These are phyloP conservation scores for Alternaria sp. DNA, from an alignment of 2,329 filamentous ascomycete species.

Conservation along the genomic window DNA sequence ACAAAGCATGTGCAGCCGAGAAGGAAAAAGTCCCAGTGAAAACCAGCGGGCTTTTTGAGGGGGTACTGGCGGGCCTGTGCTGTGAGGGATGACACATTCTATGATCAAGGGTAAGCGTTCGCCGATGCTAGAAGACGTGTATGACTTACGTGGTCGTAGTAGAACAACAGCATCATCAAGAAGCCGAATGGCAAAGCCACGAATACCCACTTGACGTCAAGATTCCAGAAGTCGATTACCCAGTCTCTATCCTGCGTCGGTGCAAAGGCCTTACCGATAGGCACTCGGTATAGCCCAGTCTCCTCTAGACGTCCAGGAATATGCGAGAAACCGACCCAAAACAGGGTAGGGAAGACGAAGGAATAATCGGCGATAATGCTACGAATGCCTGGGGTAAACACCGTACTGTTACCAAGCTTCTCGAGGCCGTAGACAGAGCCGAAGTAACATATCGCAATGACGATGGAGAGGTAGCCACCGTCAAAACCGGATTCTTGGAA, in stretches of 20 bases:
- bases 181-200: slow-evolving; percentile 61
- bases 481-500: slow-evolving; percentile 51
- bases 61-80: slow-evolving; percentile 61
- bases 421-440: slow-evolving; percentile 59
- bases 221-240: slow-evolving; percentile 61
- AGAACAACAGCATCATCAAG: slow-evolving; percentile 62
- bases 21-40: slow-evolving; percentile 65
- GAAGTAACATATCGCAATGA: slow-evolving; percentile 61
- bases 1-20: slow-evolving; percentile 61
- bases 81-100: slow-evolving; percentile 60
- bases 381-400: slow-evolving; percentile 54
- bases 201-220: slow-evolving; percentile 60
- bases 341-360: slow-evolving; percentile 56
- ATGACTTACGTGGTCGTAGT: slow-evolving; percentile 59
- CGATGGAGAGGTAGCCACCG: slow-evolving; percentile 57
- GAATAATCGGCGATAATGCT: slow-evolving; percentile 60
- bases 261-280: slow-evolving; percentile 54
- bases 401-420: slow-evolving; percentile 54
- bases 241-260: slow-evolving; percentile 55
- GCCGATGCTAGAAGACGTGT: not conserved
- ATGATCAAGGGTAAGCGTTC: not conserved
- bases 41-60: slow-evolving; percentile 61
- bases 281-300: slow-evolving; percentile 52
- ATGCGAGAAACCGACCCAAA: slow-evolving; percentile 62
- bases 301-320: slow-evolving; percentile 56